Evolutionary conservation across 768 basidiomycete genomes (phyloP), one percentile per base, ranked within the genome.

Genomic region (Mycena maculata): DNA sequence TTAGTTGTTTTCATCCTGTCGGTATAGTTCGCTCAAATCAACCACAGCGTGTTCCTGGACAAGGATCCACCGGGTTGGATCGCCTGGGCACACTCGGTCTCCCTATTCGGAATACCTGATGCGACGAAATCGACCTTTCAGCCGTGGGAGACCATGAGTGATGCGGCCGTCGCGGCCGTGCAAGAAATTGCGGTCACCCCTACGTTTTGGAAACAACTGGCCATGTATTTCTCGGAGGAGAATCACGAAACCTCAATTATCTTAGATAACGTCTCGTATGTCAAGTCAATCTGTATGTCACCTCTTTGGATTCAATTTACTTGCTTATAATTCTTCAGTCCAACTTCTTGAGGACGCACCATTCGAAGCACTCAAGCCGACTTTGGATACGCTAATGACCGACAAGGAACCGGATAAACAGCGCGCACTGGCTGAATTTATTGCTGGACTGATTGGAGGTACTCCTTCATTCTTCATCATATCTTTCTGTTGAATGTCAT

Each of bases 371-470:
- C 79, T 94, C 64, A 85, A 81, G 65, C 89, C 89, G 0, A 84
- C 87, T 1, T 74, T 94, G 39, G 89, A 91, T 60, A 83, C 83
- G 33, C 78, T 92, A n/a, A 79, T 95, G 22, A 76, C 78, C 11
- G 86, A 93, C 72, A 87, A 90, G 67, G 89, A 93, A 69, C 90
- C 93, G 65, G 92, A 96, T 78, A 94, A 95, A 79, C 94, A 94
- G 74, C 85, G 95, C 31, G 94, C 93, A 3, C 90, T 93, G 11
- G 94, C 94, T 6, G 95, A 98, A 77, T 82, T 96, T 57, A 76
- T 95, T 10, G 92, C 92, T 3, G 92, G 92, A 27, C 66, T 92
- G n/a, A 76, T 92, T 25, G 85, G 86, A 68, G 91, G 90, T 86
- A 73, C 55, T 75, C 27, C 45, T 28, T 42, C 1, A 20, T 50